Percentiles rank a stretch among this genome's conserved stretches.
phyloP scores from a whole-genome alignment of 2,329 filamentous ascomycete genomes.

The Aspergillus quadrilineatus region DNA sequence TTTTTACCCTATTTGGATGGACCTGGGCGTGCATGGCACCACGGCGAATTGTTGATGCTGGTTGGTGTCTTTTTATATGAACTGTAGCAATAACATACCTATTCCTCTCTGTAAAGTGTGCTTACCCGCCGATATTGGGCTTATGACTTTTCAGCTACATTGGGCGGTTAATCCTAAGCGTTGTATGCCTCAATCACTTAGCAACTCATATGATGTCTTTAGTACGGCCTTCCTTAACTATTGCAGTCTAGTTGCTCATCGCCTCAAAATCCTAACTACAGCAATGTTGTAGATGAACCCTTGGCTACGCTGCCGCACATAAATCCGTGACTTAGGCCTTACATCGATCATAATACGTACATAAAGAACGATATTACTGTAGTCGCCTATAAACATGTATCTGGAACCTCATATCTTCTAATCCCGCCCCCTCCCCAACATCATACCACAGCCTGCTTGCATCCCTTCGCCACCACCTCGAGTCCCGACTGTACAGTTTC shows the following conservation, averaged over 20 bases:
- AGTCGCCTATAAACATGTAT: constrained; percentile 71
- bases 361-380: not conserved
- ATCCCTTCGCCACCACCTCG: constrained; percentile 77
- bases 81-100: constrained; percentile 30
- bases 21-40: constrained; percentile 30
- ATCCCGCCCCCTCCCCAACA: constrained; percentile 78
- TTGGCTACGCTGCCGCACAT: too few species aligned
- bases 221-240: too few species aligned
- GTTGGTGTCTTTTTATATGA: constrained; percentile 21
- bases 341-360: not conserved
- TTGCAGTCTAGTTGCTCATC: too few species aligned
- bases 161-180: not conserved
- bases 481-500: constrained; percentile 72
- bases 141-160: not conserved
- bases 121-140: too few species aligned
- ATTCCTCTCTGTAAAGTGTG: constrained; percentile 21
- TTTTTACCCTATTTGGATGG: constrained; percentile 24
- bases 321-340: too few species aligned
- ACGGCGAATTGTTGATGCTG: constrained; percentile 29
- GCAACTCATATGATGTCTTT: too few species aligned
- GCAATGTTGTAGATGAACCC: too few species aligned
- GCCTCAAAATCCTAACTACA: too few species aligned
- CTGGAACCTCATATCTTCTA: constrained; percentile 96
- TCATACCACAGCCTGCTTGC: constrained; percentile 67
- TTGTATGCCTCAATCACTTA: not conserved